Base-by-base conservation (phyloP, 1,284 basidiomycete genomes). In the Ganoderma lingzhi region DNA sequence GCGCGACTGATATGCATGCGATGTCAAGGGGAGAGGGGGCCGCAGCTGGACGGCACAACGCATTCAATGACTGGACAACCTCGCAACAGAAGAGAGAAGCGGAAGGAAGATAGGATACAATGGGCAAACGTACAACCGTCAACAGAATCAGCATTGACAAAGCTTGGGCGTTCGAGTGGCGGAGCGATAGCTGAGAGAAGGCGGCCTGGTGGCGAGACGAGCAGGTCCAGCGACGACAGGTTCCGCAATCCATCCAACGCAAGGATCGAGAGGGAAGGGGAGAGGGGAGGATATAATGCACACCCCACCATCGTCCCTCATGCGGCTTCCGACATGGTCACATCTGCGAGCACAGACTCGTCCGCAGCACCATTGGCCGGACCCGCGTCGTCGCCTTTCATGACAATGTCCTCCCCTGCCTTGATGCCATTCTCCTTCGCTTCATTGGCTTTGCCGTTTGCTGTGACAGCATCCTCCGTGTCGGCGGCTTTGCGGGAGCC, bases 251-350 rank as follows among this genome's bases (percentile, higher is more conserved):
- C 15, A 44, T 61, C 44, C 45, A 61, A 59, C 59, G 28, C 65
- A 55, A 44, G 39, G 19, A 53, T 41, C 14, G 32, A 28, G 28
- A 8, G 39, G 37, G 14, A 14, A 4, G 28, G 51, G 19, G 39
- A 39, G 17, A 41, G 32, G 51, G 39, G 32, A 3, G 63, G 60
- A 55, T 30, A 48, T 65, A 53, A 39, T 44, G 39, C 51, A 56
- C n/a, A 19, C 23, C 41, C 14, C 67, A 41, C 64, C 41, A 12
- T 65, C 15, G 6, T 28, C 14, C 42, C 45, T 67, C 64, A 73
- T 74, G 70, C 75, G 30, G 75, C 75, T 70, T 88, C 86, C 44
- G 84, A 82, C 84, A 88, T 82, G 39, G 85, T 83, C 56, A 84
- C 78, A 65, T 88, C 87, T 60, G 78, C 84, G 64, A 81, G 76